A percentile compares a stretch with the other conserved stretches of the same genome.
Conservation (phyloP, 1,284 basidiomycete genomes). For the Fomitopsis betulina region DNA sequence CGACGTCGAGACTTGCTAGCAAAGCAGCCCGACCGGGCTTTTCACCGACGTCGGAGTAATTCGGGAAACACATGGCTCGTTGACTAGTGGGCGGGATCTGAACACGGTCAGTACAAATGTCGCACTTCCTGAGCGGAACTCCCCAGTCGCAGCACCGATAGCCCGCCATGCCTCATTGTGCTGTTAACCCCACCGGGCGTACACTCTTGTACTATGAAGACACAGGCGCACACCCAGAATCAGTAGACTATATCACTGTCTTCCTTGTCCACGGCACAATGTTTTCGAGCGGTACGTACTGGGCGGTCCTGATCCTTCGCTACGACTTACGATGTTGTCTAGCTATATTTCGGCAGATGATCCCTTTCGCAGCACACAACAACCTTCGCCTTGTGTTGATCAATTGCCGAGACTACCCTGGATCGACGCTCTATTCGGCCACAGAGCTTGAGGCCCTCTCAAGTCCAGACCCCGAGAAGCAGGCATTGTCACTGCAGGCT, state of each 20-base stretch:
- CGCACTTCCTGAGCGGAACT: too few relatives aligned
- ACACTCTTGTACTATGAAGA: background rate
- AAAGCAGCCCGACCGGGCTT: too few relatives aligned
- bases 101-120: too few relatives aligned
- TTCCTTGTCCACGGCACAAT: background rate
- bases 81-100: too few relatives aligned
- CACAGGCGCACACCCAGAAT: background rate
- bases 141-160: too few relatives aligned
- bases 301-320: background rate
- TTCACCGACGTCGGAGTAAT: too few relatives aligned
- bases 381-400: conserved; percentile 26
- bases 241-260: background rate
- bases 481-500: conserved; percentile 12
- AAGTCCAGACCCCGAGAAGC: conserved; percentile 10
- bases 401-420: conserved; percentile 29
- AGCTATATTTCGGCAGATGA: conserved; percentile 25
- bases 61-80: too few relatives aligned
- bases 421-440: conserved; percentile 20
- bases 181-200: background rate
- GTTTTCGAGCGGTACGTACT: background rate
- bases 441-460: conserved; percentile 23
- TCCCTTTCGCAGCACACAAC: conserved; percentile 19
- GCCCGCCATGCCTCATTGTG: background rate
- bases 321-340: too few relatives aligned
- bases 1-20: too few relatives aligned